Evolutionary conservation across 192 early-diverging fungal genomes (phyloP), one percentile per base, ranked within the genome.

Genomic region (Umbelopsis ramanniana): DNA sequence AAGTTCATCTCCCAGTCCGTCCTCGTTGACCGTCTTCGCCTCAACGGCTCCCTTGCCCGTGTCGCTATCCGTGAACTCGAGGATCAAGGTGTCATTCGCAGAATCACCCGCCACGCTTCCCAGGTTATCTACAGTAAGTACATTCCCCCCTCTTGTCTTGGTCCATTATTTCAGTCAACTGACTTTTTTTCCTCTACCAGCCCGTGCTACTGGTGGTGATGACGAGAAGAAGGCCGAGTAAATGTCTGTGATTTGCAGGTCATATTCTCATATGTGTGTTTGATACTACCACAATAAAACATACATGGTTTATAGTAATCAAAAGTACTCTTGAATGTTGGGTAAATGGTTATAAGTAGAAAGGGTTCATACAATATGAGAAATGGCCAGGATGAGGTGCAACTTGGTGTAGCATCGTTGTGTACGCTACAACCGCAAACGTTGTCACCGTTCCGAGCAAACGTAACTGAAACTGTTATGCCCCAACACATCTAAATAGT

Each of bases 1-100:
- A 98, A 98, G 90, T 91, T 99, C 84, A 94, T 99, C 78, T 95
- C 96, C 15, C 96, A 95, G 73, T 97, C 97, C 70, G 93, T 98
- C 70, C 89, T 99, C 70, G 96, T 98, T 71, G 98, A 99, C 89
- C 95, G 98, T 84, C 93, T 98, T 79, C 90, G 92, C 76, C 89
- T 99, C 83, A 97, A 96, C 90, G 98, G 94, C 77, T 98, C 97
- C 48, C 87, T 99, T 63, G 98, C 98, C 70, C 94, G 98, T 77
- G 81, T 89, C 74, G 96, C 96, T 79, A 91, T 99, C 87, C 88
- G 90, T 72, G 96, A 99, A 81, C 88, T 99, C 67, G 95, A 90
- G 82, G 81, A 83, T 69, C 89, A 96, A 84, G 97, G 97, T 76
- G 76, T 93, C 48, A 99, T 99, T 89, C 92, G 92, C 82, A 88